Conservation (phyloP, 352 stramenopile species). For the Discostella stelligera region DNA sequence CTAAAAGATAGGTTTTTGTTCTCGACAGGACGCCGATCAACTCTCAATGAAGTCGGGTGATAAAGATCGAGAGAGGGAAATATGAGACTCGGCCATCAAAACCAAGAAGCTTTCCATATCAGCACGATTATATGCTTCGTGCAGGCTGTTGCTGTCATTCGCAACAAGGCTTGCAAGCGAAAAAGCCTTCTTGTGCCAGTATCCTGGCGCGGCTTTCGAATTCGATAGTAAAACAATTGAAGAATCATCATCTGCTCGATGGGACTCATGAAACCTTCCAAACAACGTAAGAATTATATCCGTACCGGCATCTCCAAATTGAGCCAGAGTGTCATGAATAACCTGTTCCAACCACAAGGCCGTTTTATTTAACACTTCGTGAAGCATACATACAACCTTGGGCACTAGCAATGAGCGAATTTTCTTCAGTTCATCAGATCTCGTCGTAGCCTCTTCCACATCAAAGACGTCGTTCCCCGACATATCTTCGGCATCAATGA, state of each 20-base stretch:
- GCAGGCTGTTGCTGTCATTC: slow-evolving; percentile 57
- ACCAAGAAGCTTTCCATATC: slow-evolving; percentile 56
- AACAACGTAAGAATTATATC: slow-evolving; percentile 52
- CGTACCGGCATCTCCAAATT: slow-evolving; percentile 39
- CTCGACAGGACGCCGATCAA: too few relatives aligned
- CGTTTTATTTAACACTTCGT: slow-evolving; percentile 69
- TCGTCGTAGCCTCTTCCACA: slow-evolving; percentile 21
- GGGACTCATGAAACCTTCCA: slow-evolving; percentile 49
- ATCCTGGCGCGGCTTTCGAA: slow-evolving; percentile 44
- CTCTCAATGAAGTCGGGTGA: not conserved
- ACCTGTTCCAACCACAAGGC: slow-evolving; percentile 65
- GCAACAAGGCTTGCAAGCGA: slow-evolving; percentile 63
- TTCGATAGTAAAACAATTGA: slow-evolving; percentile 29
- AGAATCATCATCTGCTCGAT: slow-evolving; percentile 5
- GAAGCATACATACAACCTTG: slow-evolving; percentile 55
- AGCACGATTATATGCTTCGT: slow-evolving; percentile 37
- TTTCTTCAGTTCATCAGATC: slow-evolving; percentile 48
- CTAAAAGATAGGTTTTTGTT: too few relatives aligned
- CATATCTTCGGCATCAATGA: slow-evolving; percentile 47
- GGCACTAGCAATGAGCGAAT: slow-evolving; percentile 59
- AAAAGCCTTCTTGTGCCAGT: slow-evolving; percentile 68
- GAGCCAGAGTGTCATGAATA: slow-evolving; percentile 51
- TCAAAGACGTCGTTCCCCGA: slow-evolving; percentile 30
- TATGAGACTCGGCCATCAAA: slow-evolving; percentile 57
- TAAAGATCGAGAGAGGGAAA: slow-evolving; percentile 22